phyloP scores from a whole-genome alignment of 2,329 filamentous ascomycete genomes.

The Fusarium proliferatum region DNA sequence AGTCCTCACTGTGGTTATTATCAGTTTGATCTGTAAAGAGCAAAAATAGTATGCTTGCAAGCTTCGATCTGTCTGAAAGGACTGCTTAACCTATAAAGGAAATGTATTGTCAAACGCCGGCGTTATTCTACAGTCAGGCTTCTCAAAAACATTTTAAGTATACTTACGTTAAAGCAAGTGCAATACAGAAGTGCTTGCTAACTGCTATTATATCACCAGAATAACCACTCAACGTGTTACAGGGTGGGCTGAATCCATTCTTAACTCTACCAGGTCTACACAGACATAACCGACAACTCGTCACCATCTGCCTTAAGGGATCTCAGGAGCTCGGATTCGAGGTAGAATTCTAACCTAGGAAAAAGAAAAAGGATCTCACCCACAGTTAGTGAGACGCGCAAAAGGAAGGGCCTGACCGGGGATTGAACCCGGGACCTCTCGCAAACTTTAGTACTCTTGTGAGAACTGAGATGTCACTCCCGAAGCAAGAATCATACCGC shows the following conservation, averaged over 20 bases:
- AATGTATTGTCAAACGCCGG: too few species aligned
- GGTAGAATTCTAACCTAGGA: background rate
- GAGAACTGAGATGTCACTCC: slow-evolving; percentile 31
- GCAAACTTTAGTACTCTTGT: slow-evolving; percentile 42
- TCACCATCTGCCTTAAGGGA: background rate
- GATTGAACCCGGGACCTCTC: slow-evolving; percentile 61
- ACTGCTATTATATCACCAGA: too few species aligned
- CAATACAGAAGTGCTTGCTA: background rate
- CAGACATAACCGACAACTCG: background rate
- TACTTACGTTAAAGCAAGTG: rapidly evolving
- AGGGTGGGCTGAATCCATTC: too few species aligned
- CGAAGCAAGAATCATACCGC: slow-evolving; percentile 37
- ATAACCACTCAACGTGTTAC: background rate
- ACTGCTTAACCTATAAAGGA: background rate
- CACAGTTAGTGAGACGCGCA: rapidly evolving
- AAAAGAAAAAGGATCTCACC: background rate
- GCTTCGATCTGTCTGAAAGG: too few species aligned
- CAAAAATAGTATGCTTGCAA: too few species aligned
- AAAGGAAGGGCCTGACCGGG: slow-evolving; percentile 54
- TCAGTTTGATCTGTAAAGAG: background rate
- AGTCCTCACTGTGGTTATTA: background rate
- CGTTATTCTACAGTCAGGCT: too few species aligned
- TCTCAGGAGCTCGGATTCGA: background rate
- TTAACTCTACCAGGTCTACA: background rate
- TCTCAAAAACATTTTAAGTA: too few species aligned